Conservation (phyloP, 192 early-diverging fungal species). For the Umbelopsis sp. region DNA sequence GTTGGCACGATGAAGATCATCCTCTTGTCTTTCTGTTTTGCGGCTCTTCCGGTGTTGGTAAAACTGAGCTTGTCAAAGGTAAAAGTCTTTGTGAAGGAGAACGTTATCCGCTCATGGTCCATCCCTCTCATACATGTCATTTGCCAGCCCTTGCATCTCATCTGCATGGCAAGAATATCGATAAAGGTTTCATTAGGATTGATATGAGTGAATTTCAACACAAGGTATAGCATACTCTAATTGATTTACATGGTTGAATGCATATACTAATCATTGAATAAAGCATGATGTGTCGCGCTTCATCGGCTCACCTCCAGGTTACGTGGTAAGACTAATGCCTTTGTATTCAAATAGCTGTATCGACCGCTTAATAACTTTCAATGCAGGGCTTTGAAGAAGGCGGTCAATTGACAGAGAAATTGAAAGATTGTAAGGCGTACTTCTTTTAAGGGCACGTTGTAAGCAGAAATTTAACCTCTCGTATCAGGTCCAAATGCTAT, state of each 20-base stretch:
- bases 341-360: background rate
- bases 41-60: constrained; percentile 49
- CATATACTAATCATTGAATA: background rate
- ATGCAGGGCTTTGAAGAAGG: constrained; percentile 48
- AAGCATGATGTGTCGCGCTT: constrained; percentile 49
- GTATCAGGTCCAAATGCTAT: constrained; percentile 42
- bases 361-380: background rate
- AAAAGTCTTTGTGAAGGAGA: background rate
- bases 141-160: constrained; percentile 36
- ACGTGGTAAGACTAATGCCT: constrained; percentile 32
- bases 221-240: constrained; percentile 23
- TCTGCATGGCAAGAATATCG: constrained; percentile 41
- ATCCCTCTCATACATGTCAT: background rate
- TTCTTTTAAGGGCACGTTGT: background rate
- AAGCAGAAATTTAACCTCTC: background rate
- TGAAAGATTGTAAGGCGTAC: constrained; percentile 39
- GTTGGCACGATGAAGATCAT: constrained; percentile 53
- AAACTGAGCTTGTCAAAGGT: constrained; percentile 49
- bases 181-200: constrained; percentile 47
- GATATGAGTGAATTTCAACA: constrained; percentile 53
- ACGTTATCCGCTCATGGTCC: too few relatives aligned
- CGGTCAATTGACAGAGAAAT: constrained; percentile 48
- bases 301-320: constrained; percentile 49
- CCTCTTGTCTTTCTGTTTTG: constrained; percentile 50
- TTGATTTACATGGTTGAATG: background rate